Evolutionary conservation across 805 yeast genomes (phyloP).

Genomic region (Grigorovia yakushimaensis): DNA sequence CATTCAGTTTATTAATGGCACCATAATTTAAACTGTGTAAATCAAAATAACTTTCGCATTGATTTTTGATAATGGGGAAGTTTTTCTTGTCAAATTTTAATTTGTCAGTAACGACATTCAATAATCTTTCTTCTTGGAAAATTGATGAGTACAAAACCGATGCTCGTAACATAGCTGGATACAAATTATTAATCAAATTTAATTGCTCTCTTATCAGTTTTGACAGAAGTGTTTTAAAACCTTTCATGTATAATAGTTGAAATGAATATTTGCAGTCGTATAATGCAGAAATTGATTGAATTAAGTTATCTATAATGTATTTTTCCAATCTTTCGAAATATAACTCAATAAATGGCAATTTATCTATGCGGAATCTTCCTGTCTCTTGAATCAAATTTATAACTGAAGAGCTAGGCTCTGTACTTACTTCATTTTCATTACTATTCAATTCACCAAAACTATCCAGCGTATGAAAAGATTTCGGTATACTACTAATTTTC

Average conservation of each 20-base stretch:
- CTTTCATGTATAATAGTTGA: constrained; percentile 12
- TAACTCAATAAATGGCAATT: constrained; percentile 15
- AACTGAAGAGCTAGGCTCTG: constrained; percentile 5
- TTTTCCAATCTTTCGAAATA: constrained; percentile 16
- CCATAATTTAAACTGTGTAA: neutral
- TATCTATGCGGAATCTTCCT: neutral
- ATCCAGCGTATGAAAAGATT: neutral
- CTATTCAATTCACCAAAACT: neutral
- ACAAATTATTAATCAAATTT: constrained; percentile 2
- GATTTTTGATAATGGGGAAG: neutral
- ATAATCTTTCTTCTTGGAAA: neutral
- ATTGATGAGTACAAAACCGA: neutral
- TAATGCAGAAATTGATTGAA: constrained; percentile 19
- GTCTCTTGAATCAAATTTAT: neutral
- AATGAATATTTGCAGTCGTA: constrained; percentile 14
- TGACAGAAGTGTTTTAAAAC: constrained; percentile 6
- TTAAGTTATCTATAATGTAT: constrained; percentile 18
- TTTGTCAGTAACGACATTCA: neutral
- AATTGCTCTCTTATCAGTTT: constrained; percentile 19
- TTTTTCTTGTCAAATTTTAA: neutral
- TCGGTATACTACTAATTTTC: neutral
- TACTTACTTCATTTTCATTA: no score
- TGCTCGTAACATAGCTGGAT: neutral
- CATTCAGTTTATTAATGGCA: constrained; percentile 52
- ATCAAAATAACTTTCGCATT: neutral